phyloP scores from a whole-genome alignment of 192 early-diverging fungal genomes.

The Borealophlyctis nickersoniae region DNA sequence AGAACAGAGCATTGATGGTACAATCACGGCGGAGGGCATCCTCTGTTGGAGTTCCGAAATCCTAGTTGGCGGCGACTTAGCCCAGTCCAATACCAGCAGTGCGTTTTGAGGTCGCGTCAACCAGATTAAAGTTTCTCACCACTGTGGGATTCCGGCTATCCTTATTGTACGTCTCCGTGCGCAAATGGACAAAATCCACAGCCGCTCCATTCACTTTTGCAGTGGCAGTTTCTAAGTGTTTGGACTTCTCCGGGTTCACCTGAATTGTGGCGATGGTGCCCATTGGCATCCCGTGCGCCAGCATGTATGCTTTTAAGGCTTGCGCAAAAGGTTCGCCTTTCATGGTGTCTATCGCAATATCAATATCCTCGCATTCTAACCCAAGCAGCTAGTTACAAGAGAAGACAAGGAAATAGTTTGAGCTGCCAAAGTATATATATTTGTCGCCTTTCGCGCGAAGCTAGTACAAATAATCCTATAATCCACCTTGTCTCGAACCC shows the following conservation, averaged over 20 bases:
- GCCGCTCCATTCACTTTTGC: slow-evolving; percentile 70
- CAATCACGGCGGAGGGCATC: slow-evolving; percentile 94
- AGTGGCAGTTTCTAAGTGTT: slow-evolving; percentile 97
- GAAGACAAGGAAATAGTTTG: not conserved
- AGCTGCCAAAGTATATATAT: not conserved
- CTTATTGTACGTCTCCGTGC: slow-evolving; percentile 85
- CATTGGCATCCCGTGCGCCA: slow-evolving; percentile 14
- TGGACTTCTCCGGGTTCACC: slow-evolving; percentile 90
- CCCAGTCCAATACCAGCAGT: no score
- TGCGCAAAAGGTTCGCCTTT: slow-evolving; percentile 89
- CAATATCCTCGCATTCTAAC: slow-evolving; percentile 81
- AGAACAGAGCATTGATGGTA: slow-evolving; percentile 97
- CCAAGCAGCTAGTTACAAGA: slow-evolving; percentile 67
- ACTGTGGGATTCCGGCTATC: slow-evolving; percentile 74
- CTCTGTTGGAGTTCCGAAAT: slow-evolving; percentile 85
- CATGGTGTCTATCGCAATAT: slow-evolving; percentile 91
- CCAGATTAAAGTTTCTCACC: slow-evolving; percentile 12
- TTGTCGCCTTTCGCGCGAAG: not conserved
- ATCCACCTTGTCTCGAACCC: slow-evolving; percentile 94
- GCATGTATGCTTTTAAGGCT: slow-evolving; percentile 65
- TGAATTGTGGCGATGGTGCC: slow-evolving; percentile 77
- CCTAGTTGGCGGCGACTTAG: slow-evolving; percentile 18
- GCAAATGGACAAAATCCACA: slow-evolving; percentile 94
- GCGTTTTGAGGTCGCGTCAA: not conserved
- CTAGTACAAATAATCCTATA: not conserved